Conservation (phyloP, 805 yeast species). For the Nakazawaea populi region DNA sequence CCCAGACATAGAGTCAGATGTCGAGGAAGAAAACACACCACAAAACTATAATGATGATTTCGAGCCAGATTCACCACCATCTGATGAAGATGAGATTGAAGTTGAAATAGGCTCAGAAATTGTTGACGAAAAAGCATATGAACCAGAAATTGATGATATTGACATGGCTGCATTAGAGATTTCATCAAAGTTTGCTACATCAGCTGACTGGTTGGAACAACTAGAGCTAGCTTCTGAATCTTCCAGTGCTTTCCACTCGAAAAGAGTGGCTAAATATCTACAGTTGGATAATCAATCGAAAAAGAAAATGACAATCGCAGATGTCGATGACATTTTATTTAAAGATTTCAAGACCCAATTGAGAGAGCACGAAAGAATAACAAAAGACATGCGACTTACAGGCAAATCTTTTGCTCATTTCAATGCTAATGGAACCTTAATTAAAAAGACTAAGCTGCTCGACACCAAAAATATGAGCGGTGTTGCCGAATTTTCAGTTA, state of each 20-base stretch:
- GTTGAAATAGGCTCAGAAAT: slow-evolving; percentile 24
- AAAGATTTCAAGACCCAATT: slow-evolving; percentile 34
- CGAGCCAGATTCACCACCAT: slow-evolving; percentile 10
- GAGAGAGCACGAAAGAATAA: slow-evolving; percentile 20
- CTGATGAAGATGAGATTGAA: slow-evolving; percentile 15
- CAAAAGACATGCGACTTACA: slow-evolving; percentile 21
- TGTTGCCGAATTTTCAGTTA: neutral
- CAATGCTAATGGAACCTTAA: slow-evolving; percentile 3
- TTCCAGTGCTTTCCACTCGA: slow-evolving; percentile 29
- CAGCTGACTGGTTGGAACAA: slow-evolving; percentile 63
- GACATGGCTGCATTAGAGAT: slow-evolving; percentile 36
- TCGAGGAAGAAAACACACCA: slow-evolving; percentile 9
- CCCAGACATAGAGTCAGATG: slow-evolving; percentile 9
- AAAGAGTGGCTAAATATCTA: neutral
- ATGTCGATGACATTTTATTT: slow-evolving; percentile 44
- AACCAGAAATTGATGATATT: slow-evolving; percentile 49
- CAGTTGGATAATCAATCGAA: slow-evolving; percentile 6
- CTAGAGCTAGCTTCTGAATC: slow-evolving; percentile 45
- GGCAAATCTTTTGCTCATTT: slow-evolving; percentile 10
- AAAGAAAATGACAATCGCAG: slow-evolving; percentile 24
- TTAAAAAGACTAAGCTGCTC: slow-evolving; percentile 1
- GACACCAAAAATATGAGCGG: slow-evolving; percentile 7
- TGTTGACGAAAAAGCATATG: slow-evolving; percentile 61
- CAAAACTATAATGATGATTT: slow-evolving; percentile 8
- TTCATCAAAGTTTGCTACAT: slow-evolving; percentile 40